phyloP scores from a whole-genome alignment of 495 filamentous ascomycete species.

The Platismatia glauca region DNA sequence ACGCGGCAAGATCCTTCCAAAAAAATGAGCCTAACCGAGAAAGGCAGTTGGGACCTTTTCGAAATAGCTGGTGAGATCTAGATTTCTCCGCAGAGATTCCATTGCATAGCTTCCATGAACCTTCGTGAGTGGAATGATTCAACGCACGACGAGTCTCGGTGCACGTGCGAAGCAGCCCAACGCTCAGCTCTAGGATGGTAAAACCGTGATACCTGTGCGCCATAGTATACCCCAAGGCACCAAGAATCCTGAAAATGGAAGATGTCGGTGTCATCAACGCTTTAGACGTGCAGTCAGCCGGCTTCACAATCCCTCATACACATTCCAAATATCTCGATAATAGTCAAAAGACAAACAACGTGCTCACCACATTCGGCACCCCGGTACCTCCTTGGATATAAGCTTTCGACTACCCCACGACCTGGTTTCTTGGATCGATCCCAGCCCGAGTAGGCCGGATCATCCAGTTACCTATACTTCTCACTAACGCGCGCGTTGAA shows the following conservation, averaged over 20 bases:
- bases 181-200: not conserved
- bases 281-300: too few species aligned
- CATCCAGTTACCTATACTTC: not conserved
- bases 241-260: too few species aligned
- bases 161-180: not conserved
- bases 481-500: not conserved
- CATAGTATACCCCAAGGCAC: too few species aligned
- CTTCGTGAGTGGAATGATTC: too few species aligned
- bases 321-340: not conserved
- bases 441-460: not conserved
- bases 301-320: not conserved
- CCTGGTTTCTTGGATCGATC: not conserved
- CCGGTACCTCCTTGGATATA: not conserved
- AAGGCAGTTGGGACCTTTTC: too few species aligned
- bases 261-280: too few species aligned
- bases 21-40: too few species aligned
- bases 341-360: not conserved
- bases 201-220: not conserved
- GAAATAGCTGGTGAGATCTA: too few species aligned
- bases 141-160: not conserved
- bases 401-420: not conserved
- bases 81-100: too few species aligned
- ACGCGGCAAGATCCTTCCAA: too few species aligned
- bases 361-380: not conserved
- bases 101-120: too few species aligned